These are phyloP conservation scores for Astragalus membranaceus DNA, from an alignment of 306 rosid genomes.

Conservation along the genomic window DNA sequence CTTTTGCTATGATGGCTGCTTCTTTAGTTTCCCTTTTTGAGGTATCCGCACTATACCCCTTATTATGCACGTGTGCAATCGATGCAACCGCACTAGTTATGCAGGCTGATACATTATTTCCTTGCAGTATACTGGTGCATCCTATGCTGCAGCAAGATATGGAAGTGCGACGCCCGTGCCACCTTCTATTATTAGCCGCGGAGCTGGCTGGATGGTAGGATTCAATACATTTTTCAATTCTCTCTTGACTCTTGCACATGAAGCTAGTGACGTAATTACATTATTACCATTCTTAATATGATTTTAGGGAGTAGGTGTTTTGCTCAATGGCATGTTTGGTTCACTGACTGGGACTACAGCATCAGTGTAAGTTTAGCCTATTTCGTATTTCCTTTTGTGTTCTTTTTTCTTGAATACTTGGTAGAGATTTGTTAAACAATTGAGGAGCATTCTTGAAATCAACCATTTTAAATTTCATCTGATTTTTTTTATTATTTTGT, in stretches of 20 bases:
- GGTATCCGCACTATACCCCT: constrained; percentile 27
- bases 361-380: constrained; percentile 49
- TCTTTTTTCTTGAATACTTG: background rate
- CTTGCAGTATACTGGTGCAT: constrained; percentile 71
- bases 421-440: background rate
- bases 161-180: constrained; percentile 88
- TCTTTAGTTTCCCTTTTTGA: constrained; percentile 75
- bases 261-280: background rate
- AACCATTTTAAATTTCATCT: background rate
- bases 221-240: background rate
- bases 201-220: constrained; percentile 78
- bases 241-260: background rate
- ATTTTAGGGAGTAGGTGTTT: constrained; percentile 59
- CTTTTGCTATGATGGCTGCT: constrained; percentile 82
- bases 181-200: constrained; percentile 67
- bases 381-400: background rate
- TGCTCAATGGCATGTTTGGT: constrained; percentile 67
- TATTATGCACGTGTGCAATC: too few relatives aligned
- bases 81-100: too few relatives aligned
- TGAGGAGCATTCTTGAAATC: background rate
- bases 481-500: background rate
- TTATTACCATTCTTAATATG: background rate
- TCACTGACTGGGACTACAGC: constrained; percentile 62
- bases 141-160: constrained; percentile 68
- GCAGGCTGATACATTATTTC: too few relatives aligned